phyloP scores from a whole-genome alignment of 2,329 filamentous ascomycete genomes.

The Capronia epimyces region DNA sequence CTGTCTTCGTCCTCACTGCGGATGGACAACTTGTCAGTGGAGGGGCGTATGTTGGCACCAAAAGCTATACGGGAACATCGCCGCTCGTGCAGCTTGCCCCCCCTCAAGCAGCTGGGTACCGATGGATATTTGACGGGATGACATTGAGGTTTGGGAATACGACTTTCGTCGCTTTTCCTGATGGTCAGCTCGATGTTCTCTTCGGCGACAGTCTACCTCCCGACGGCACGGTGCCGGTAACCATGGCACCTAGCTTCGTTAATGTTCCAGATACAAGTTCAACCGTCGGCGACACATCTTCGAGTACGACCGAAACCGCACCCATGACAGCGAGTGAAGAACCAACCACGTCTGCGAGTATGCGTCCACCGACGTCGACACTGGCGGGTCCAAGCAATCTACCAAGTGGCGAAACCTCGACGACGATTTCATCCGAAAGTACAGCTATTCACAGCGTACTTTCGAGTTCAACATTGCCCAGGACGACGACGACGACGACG shows the following conservation, averaged over 20 bases:
- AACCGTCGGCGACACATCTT: not conserved
- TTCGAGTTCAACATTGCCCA: not conserved
- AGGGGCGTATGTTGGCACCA: slow-evolving; percentile 2
- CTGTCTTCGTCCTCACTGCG: slow-evolving; percentile 11
- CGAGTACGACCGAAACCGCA: not conserved
- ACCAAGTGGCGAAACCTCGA: not conserved
- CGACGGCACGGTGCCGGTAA: slow-evolving; percentile 5
- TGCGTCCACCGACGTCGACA: no score
- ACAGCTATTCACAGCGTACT: no score
- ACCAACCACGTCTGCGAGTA: not conserved
- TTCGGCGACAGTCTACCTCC: slow-evolving; percentile 11
- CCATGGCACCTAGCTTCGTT: slow-evolving; percentile 7
- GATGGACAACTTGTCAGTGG: slow-evolving; percentile 7
- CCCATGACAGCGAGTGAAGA: not conserved
- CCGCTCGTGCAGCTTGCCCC: slow-evolving; percentile 5
- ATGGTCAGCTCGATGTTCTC: slow-evolving; percentile 7
- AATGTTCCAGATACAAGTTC: not conserved
- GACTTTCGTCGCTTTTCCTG: slow-evolving; percentile 4
- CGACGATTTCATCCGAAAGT: not conserved
- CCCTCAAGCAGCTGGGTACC: not conserved
- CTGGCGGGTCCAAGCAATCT: not conserved
- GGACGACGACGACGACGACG: not conserved
- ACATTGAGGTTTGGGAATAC: slow-evolving; percentile 12
- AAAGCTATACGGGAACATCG: slow-evolving; percentile 3
- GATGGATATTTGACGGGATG: slow-evolving; percentile 12